phyloP scores from a whole-genome alignment of 208 protist genomes.

The Trypanosoma scelopori region DNA sequence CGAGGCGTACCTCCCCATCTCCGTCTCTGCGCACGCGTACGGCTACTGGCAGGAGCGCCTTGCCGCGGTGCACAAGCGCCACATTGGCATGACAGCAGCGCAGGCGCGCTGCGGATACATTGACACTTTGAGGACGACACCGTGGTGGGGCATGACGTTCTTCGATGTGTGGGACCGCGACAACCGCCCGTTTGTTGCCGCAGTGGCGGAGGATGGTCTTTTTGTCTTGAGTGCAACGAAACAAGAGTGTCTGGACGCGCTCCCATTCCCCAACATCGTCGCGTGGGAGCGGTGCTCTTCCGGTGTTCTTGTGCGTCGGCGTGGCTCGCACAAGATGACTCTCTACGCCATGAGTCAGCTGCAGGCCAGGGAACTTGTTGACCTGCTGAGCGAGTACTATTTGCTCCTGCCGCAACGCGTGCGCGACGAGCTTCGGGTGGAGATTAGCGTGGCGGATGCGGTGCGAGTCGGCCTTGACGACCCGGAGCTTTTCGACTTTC shows the following conservation, averaged over 20 bases:
- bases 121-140: slow-evolving; percentile 23
- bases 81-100: slow-evolving; percentile 14
- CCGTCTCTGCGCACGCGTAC: slow-evolving; percentile 38
- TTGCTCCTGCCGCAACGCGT: slow-evolving; percentile 22
- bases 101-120: slow-evolving; percentile 35
- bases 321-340: slow-evolving; percentile 27
- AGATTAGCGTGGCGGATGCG: neutral
- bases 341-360: slow-evolving; percentile 25
- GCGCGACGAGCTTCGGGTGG: slow-evolving; percentile 20
- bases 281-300: slow-evolving; percentile 23
- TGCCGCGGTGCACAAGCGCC: slow-evolving; percentile 22
- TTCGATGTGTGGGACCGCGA: slow-evolving; percentile 41
- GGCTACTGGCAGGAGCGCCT: slow-evolving; percentile 52
- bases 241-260: slow-evolving; percentile 22
- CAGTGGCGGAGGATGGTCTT: slow-evolving; percentile 40
- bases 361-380: slow-evolving; percentile 32
- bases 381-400: slow-evolving; percentile 41
- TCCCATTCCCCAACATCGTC: slow-evolving; percentile 23
- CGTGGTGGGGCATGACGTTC: slow-evolving; percentile 46
- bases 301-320: slow-evolving; percentile 31
- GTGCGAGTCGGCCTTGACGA: slow-evolving; percentile 11
- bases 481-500: slow-evolving; percentile 20
- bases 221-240: slow-evolving; percentile 32
- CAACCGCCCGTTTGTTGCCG: slow-evolving; percentile 31
- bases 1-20: slow-evolving; percentile 33